A percentile compares a stretch with the other conserved stretches of the same genome.
Conservation (phyloP, 441 rosid species). For the Isatis lusitanica region DNA sequence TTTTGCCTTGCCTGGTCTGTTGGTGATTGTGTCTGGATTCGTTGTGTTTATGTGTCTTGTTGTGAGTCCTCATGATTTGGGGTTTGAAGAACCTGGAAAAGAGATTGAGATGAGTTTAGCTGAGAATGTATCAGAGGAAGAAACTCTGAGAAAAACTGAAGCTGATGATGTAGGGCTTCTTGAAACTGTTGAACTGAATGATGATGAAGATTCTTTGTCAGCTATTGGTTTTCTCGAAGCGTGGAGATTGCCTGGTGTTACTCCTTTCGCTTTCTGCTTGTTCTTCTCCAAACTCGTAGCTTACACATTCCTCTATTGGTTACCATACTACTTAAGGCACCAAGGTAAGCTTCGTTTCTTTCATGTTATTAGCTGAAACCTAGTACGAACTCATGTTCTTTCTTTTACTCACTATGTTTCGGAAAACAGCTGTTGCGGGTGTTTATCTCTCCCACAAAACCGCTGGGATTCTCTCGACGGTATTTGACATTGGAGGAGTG, state of each 20-base stretch:
- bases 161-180: slow-evolving; percentile 62
- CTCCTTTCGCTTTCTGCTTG: slow-evolving; percentile 77
- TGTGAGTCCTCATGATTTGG: slow-evolving; percentile 74
- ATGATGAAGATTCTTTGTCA: slow-evolving; percentile 26
- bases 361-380: background rate
- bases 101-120: slow-evolving; percentile 53
- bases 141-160: slow-evolving; percentile 29
- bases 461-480: slow-evolving; percentile 82
- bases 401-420: background rate
- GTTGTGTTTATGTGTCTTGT: slow-evolving; percentile 70
- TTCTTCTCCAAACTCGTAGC: slow-evolving; percentile 94
- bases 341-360: slow-evolving; percentile 53
- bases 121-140: slow-evolving; percentile 28
- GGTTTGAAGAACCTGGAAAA: slow-evolving; percentile 39
- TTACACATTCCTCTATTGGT: slow-evolving; percentile 88
- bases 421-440: slow-evolving; percentile 73
- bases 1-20: slow-evolving; percentile 68
- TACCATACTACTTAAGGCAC: slow-evolving; percentile 89
- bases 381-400: background rate
- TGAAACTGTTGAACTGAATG: slow-evolving; percentile 40
- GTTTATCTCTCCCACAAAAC: slow-evolving; percentile 74
- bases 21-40: slow-evolving; percentile 60
- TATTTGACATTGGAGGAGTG: slow-evolving; percentile 87
- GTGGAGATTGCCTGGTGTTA: slow-evolving; percentile 88
- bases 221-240: slow-evolving; percentile 85